phyloP scores from a whole-genome alignment of 305 asterid species.

The Fraxinus baroniana region DNA sequence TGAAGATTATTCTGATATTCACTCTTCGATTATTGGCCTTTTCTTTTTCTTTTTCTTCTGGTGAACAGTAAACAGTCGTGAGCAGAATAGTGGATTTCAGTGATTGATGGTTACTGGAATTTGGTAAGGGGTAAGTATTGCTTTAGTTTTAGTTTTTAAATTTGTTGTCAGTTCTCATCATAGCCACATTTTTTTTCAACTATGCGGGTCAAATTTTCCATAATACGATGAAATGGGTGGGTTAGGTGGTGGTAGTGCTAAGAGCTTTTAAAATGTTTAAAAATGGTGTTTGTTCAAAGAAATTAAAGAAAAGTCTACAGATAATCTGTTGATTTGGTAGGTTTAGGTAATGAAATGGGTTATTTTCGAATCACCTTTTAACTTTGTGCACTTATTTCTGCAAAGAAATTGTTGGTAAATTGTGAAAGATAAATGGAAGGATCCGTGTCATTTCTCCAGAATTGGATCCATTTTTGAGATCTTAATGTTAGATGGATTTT shows the following conservation, averaged over 20 bases:
- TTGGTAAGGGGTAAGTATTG: slow-evolving; percentile 38
- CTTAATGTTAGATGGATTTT: neutral
- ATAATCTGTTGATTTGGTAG: neutral
- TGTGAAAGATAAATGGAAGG: neutral
- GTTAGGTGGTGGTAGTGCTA: neutral
- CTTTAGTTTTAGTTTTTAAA: too few relatives aligned
- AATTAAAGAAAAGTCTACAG: neutral
- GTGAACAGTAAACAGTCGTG: slow-evolving; percentile 60
- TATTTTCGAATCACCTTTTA: neutral
- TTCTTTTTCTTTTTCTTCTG: neutral
- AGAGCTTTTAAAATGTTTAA: neutral
- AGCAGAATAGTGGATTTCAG: slow-evolving; percentile 80
- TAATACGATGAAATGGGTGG: too few relatives aligned
- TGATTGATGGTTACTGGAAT: slow-evolving; percentile 74
- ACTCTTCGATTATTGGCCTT: too few relatives aligned
- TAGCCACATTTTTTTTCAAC: too few relatives aligned
- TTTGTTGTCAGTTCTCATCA: too few relatives aligned
- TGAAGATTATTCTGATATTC: too few relatives aligned
- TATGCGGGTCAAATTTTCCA: too few relatives aligned
- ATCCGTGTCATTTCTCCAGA: neutral
- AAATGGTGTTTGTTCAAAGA: neutral
- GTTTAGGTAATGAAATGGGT: neutral
- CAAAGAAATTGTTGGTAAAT: neutral
- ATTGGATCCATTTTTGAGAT: neutral
- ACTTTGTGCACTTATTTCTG: neutral